Evolutionary conservation across 176 grass and related monocot species (phyloP), one percentile per base, ranked within the genome.

Genomic region (Otatea glauca): DNA sequence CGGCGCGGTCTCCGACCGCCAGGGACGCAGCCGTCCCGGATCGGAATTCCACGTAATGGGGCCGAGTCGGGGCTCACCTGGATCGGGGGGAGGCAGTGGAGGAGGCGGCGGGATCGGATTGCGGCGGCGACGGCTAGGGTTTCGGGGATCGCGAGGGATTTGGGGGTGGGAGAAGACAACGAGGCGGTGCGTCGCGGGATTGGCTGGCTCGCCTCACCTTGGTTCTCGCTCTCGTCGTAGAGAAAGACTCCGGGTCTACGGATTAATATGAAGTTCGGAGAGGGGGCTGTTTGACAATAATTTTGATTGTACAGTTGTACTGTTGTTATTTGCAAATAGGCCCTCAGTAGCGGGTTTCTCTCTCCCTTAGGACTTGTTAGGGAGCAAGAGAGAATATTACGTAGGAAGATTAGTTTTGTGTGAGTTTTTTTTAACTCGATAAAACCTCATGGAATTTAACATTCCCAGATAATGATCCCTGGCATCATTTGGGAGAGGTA

Each of bases 121-220:
- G 87, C 76, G 49, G 82, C 82, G 61, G 25, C 50, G 82, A 20
- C 1, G 38, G 39, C n/a, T 89, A 89, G 87, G 87, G 69, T 80
- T 89, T 84, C 48, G 70, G 81, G 68, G 69, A 80, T 80, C 76
- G 87, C 81, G 75, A 42, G 75, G 23, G 74, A 53, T 20, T 72
- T 74, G 15, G 25, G 74, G 79, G 32, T 7, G 72, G 80, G 13
- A 35, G 59, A 42, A 45, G 68, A 54, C 27, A 44, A 82, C 55
- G 80, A 72, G 62, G 71, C 60, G 82, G 61, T 24, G 70, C 82
- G 71, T 14, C 56, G 78, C 60, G 80, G 63, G 73, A 77, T 83
- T 81, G 65, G 85, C 50, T 21, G 18, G 9, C 39, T 81, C 20
- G 43, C 15, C 76, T n/a, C n/a, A n/a, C n/a, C n/a, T n/a, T 63